These are phyloP conservation scores for Teunomyces funiuensis DNA, from an alignment of 805 yeast genomes.

Conservation along the genomic window DNA sequence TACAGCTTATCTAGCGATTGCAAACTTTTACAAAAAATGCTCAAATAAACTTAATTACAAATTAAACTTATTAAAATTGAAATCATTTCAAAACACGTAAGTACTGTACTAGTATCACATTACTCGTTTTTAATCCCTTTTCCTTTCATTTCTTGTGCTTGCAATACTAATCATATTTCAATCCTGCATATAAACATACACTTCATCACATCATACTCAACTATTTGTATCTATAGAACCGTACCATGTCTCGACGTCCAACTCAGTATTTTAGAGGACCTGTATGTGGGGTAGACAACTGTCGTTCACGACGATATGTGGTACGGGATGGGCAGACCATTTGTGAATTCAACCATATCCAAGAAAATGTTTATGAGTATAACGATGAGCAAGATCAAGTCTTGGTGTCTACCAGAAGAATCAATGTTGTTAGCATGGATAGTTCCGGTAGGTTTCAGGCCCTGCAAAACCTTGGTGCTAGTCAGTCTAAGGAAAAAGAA, in stretches of 20 bases:
- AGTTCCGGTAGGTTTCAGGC: constrained; percentile 9
- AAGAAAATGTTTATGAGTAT: constrained; percentile 73
- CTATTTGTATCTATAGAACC: no score
- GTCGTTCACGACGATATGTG: constrained; percentile 76
- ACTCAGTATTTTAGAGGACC: constrained; percentile 66
- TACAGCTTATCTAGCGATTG: no score
- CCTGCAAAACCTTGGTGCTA: constrained; percentile 1
- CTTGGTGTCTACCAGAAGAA: constrained; percentile 51
- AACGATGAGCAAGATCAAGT: constrained; percentile 79
- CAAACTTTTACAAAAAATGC: no score
- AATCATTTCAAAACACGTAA: no score
- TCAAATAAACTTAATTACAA: no score
- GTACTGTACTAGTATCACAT: no score
- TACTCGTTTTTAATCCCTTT: no score
- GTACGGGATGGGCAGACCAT: constrained; percentile 73
- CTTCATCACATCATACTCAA: no score
- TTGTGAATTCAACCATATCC: constrained; percentile 90
- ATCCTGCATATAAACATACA: no score
- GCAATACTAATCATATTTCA: no score
- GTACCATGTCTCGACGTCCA: constrained; percentile 14
- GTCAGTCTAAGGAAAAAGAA: constrained; percentile 6
- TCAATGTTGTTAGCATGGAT: constrained; percentile 37
- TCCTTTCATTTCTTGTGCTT: no score
- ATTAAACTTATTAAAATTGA: no score
- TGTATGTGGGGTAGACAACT: constrained; percentile 86